These are phyloP conservation scores for Hippophae rhamnoides DNA, from an alignment of 306 rosid species.

Conservation along the genomic window DNA sequence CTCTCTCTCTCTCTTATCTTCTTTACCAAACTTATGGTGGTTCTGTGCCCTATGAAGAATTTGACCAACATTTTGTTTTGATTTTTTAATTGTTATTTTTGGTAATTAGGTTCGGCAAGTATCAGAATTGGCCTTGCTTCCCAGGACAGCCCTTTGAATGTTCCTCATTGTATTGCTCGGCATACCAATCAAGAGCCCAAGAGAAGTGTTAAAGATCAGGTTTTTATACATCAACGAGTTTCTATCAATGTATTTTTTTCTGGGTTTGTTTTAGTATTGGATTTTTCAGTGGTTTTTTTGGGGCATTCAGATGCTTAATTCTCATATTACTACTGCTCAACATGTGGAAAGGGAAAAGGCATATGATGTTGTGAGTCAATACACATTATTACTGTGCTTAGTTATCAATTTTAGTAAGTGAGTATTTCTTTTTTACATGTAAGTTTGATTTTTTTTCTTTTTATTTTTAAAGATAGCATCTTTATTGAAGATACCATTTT, in stretches of 20 bases:
- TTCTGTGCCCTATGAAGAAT: not conserved
- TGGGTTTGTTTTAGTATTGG: not conserved
- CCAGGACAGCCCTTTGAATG: conserved; percentile 59
- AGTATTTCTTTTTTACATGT: not conserved
- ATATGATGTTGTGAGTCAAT: conserved; percentile 63
- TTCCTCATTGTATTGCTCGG: conserved; percentile 91
- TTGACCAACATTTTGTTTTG: conserved; percentile 1
- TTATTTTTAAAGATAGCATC: conserved; percentile 49
- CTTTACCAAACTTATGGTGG: conserved; percentile 8
- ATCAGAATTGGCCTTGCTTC: conserved; percentile 86
- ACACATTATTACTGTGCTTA: conserved; percentile 8
- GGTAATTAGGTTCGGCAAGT: conserved; percentile 62
- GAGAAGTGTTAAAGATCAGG: conserved; percentile 81
- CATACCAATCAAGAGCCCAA: conserved; percentile 52
- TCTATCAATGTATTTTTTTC: not conserved
- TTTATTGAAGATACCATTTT: conserved; percentile 67
- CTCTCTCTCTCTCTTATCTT: conserved; percentile 1
- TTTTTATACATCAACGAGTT: conserved; percentile 16
- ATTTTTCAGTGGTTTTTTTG: conserved; percentile 7
- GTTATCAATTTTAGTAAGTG: not conserved
- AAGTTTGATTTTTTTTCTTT: conserved; percentile 1
- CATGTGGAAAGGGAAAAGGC: conserved; percentile 82
- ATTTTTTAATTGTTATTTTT: conserved; percentile 9
- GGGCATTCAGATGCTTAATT: conserved; percentile 63
- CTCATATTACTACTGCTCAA: conserved; percentile 53